These are phyloP conservation scores for Amylostereum areolatum DNA, from an alignment of 1,284 basidiomycete genomes.

Conservation along the genomic window DNA sequence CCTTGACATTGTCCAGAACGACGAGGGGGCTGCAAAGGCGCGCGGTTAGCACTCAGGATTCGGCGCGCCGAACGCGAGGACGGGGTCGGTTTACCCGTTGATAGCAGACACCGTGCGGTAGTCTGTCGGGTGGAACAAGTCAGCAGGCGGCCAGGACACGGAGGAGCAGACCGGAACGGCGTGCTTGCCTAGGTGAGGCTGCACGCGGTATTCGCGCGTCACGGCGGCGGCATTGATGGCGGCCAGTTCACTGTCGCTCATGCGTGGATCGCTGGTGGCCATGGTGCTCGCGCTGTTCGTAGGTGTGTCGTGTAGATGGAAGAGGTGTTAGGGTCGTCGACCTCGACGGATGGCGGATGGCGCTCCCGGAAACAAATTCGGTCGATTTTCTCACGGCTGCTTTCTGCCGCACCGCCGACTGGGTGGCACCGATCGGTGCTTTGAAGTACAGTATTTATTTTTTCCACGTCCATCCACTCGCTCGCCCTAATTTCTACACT, in stretches of 20 bases:
- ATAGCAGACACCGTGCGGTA: constrained; percentile 36
- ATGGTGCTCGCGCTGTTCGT: constrained; percentile 16
- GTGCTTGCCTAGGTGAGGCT: constrained; percentile 81
- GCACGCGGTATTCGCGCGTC: constrained; percentile 75
- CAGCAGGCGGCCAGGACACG: neutral
- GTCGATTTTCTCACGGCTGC: too few species aligned
- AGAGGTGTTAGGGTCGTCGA: too few species aligned
- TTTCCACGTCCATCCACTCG: too few species aligned
- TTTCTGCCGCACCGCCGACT: too few species aligned
- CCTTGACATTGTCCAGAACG: constrained; percentile 98
- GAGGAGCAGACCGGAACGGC: constrained; percentile 1
- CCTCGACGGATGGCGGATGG: too few species aligned
- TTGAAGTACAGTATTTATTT: too few species aligned
- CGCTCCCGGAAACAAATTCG: too few species aligned
- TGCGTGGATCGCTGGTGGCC: constrained; percentile 45
- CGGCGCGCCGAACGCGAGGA: constrained; percentile 5
- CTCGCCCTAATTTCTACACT: too few species aligned
- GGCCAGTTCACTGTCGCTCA: constrained; percentile 73
- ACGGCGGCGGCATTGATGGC: constrained; percentile 85
- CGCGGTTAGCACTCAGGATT: constrained; percentile 13
- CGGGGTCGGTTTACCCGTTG: constrained; percentile 89
- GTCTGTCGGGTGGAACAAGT: constrained; percentile 8
- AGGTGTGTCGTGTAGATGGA: too few species aligned
- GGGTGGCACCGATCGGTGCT: too few species aligned
- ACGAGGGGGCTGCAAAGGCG: constrained; percentile 72